Conservation (phyloP, 805 yeast genomes). For the Priceomyces carsonii region DNA sequence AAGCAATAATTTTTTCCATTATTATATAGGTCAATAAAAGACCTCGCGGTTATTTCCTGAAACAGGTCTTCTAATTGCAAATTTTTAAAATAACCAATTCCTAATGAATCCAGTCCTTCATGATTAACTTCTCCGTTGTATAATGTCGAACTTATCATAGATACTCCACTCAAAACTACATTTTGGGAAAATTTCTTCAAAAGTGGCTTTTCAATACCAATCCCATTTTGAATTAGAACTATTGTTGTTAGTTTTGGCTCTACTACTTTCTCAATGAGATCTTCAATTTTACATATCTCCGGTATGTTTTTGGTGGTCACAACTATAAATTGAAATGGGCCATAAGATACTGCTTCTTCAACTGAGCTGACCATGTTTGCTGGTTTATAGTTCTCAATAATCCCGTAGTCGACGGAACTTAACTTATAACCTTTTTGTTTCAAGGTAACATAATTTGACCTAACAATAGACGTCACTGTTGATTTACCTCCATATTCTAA, state of each 20-base stretch:
- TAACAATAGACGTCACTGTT: conserved; percentile 34
- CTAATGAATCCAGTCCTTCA: conserved; percentile 17
- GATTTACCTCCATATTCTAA: conserved; percentile 49
- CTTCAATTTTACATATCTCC: conserved; percentile 42
- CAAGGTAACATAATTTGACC: conserved; percentile 37
- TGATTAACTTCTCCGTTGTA: conserved; percentile 19
- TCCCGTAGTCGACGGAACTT: conserved; percentile 33
- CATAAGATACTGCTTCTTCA: conserved; percentile 25
- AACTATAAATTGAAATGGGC: conserved; percentile 36
- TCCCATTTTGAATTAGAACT: conserved; percentile 41
- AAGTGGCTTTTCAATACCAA: conserved; percentile 37
- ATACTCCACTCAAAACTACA: conserved; percentile 35
- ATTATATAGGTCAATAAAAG: conserved; percentile 27
- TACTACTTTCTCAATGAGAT: conserved; percentile 38
- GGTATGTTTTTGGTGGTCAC: conserved; percentile 39
- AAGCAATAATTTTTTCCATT: conserved; percentile 22
- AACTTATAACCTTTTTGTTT: conserved; percentile 28
- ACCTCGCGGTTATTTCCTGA: conserved; percentile 17
- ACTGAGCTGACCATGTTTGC: conserved; percentile 25
- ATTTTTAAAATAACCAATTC: conserved; percentile 21
- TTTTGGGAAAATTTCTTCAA: conserved; percentile 30
- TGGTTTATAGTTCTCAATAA: conserved; percentile 29
- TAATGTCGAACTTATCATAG: conserved; percentile 35
- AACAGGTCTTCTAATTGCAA: conserved; percentile 6
- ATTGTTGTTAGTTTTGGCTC: conserved; percentile 22